phyloP scores from a whole-genome alignment of 2,329 filamentous ascomycete genomes.

The Phoma sp. region DNA sequence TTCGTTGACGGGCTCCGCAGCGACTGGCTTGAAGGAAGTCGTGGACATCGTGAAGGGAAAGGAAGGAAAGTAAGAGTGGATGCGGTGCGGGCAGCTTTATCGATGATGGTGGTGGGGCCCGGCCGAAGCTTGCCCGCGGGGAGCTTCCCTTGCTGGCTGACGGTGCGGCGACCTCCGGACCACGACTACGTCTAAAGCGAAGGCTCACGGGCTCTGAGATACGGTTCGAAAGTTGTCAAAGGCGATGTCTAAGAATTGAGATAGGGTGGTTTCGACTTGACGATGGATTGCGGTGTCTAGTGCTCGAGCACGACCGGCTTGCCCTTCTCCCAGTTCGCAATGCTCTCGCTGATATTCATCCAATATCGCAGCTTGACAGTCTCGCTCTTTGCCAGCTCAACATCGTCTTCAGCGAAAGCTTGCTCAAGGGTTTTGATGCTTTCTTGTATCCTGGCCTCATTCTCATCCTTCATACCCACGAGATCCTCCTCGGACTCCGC shows the following conservation, averaged over 20 bases:
- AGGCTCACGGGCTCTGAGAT: not conserved
- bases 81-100: constrained; percentile 25
- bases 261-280: constrained; percentile 6
- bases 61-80: constrained; percentile 12
- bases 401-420: constrained; percentile 70
- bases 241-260: not conserved
- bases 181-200: not conserved
- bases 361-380: constrained; percentile 84
- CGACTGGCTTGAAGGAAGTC: constrained; percentile 34
- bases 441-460: constrained; percentile 68
- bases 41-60: constrained; percentile 43
- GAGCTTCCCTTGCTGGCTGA: constrained; percentile 16
- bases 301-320: constrained; percentile 65
- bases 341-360: constrained; percentile 81
- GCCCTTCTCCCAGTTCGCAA: constrained; percentile 84
- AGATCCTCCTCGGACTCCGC: constrained; percentile 67
- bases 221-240: not conserved
- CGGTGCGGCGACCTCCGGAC: constrained; percentile 8
- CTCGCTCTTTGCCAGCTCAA: constrained; percentile 71
- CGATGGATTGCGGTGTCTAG: constrained; percentile 36
- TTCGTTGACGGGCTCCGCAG: constrained; percentile 37
- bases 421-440: constrained; percentile 68
- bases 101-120: constrained; percentile 18
- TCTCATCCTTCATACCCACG: constrained; percentile 64
- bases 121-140: constrained; percentile 14